Percentiles rank a stretch among this genome's conserved stretches.
Conservation (phyloP, 176 grass and related monocot species). For the Secale cereale region DNA sequence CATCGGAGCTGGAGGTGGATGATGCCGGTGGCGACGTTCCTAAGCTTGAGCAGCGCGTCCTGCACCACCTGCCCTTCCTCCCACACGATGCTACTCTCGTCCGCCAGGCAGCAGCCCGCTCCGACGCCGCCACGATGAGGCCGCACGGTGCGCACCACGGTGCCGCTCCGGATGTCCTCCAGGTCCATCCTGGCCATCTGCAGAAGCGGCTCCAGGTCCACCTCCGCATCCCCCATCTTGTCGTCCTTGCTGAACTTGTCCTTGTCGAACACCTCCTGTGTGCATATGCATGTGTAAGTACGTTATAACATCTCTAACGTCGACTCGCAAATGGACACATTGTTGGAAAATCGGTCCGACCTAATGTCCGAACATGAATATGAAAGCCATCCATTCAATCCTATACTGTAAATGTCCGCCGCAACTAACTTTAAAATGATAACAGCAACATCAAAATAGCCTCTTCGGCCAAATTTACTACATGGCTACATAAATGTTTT, state of each 20-base stretch:
- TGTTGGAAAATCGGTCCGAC: no score
- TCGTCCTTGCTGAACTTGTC: constrained; percentile 69
- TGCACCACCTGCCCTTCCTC: constrained; percentile 52
- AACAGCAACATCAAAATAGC: no score
- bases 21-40: constrained; percentile 41
- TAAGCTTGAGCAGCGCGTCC: constrained; percentile 51
- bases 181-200: constrained; percentile 49
- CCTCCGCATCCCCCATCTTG: constrained; percentile 70
- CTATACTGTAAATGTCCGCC: no score
- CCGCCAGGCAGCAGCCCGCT: constrained; percentile 49
- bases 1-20: constrained; percentile 64
- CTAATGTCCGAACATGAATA: no score
- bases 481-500: no score
- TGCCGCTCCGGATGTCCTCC: constrained; percentile 44
- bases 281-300: background rate
- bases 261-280: constrained; percentile 72
- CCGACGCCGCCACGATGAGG: constrained; percentile 11
- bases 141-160: constrained; percentile 41
- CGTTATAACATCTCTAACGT: no score
- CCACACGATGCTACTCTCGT: constrained; percentile 59
- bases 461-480: no score
- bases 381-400: no score
- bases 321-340: no score
- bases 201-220: constrained; percentile 50
- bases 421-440: no score